Evolutionary conservation across 306 rosid genomes (phyloP), one percentile per base, ranked within the genome.

Genomic region (Medicago lupulina): DNA sequence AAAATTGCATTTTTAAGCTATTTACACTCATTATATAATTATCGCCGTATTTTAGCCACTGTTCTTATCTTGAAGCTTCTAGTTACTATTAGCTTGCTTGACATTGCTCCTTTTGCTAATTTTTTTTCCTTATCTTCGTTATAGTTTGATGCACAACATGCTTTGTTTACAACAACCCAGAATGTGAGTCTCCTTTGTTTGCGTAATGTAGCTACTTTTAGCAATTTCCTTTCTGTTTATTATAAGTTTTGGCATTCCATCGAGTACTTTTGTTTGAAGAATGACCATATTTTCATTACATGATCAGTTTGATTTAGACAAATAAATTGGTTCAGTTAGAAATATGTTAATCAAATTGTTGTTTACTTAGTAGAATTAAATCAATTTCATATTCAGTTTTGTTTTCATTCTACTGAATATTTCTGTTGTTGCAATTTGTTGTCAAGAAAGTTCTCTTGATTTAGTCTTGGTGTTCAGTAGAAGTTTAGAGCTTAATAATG

Each of bases 171-270:
- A 66, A 17, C 54, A 66, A 41, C 18, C 39, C 46, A 4, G 39
- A 43, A 67, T 8, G 55, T 41, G 43, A 54, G 57, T 54, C 53
- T 31, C 25, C 25, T 77, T 39, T 60, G 71, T 44, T 70, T 14
- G 55, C 41, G 6, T 47, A 79, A 70, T 63, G 65, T 14, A 15
- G 25, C 49, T 44, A 21, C 46, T 25, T 60, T n/a, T 36, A 28
- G 54, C 74, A 61, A 31, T 60, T 81, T 63, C 25, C 76, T 62
- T 25, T 59, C 16, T 61, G 18, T 69, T 75, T 49, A 25, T 17
- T 53, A 39, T 13, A 50, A 14, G 47, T 71, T 51, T 46, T 74
- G 40, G 8, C 46, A 74, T 80, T 75, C 79, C 25, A 18, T 23
- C 16, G 53, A 67, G 44, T 47, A 46, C 44, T 31, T 31, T 66